Conservation (phyloP, 306 rosid species). For the Quercus mongolica region DNA sequence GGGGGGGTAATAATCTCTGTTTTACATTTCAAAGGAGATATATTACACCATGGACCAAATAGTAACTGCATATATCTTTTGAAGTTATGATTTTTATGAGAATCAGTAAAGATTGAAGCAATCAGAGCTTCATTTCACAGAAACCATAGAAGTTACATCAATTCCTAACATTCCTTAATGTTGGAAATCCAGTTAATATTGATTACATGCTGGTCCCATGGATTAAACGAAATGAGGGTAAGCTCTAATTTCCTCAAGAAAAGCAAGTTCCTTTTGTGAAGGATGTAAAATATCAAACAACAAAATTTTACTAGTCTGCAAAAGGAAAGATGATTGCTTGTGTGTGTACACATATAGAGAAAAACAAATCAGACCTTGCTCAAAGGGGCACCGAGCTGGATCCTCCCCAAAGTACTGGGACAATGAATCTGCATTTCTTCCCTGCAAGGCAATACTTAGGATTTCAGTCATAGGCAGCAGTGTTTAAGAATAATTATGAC, state of each 20-base stretch:
- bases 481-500: conserved; percentile 9
- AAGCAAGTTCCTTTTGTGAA: no score
- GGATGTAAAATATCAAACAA: not conserved
- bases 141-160: not conserved
- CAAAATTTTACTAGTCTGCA: not conserved
- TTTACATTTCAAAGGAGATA: not conserved
- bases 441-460: conserved; percentile 52
- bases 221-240: no score
- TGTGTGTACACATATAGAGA: not conserved
- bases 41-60: not conserved
- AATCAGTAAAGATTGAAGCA: not conserved
- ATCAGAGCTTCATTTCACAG: not conserved
- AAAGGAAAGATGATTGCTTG: not conserved
- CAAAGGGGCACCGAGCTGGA: conserved; percentile 97
- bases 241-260: no score
- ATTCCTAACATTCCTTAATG: not conserved
- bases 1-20: not conserved
- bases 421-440: conserved; percentile 95
- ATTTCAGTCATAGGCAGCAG: conserved; percentile 20
- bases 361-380: conserved; percentile 72
- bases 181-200: not conserved
- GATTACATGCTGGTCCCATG: not conserved
- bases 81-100: not conserved
- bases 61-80: not conserved
- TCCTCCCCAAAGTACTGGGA: conserved; percentile 98